Conservation (phyloP, 2,329 filamentous ascomycete species). For the Aspergillus ochraceoroseus region DNA sequence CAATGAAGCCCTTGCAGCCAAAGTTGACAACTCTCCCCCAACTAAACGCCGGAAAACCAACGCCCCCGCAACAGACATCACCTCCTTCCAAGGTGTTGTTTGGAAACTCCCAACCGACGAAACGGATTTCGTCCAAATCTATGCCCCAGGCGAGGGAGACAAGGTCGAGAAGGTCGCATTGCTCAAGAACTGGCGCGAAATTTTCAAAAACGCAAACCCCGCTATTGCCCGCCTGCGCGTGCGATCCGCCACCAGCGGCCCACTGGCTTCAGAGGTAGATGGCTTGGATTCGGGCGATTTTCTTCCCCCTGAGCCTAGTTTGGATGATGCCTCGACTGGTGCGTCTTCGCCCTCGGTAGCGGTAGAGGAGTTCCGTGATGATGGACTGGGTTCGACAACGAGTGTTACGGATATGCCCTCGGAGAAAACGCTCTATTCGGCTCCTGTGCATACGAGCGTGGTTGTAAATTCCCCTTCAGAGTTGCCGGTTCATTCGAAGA, state of each 20-base stretch:
- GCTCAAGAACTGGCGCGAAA: constrained; percentile 45
- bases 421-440: background rate
- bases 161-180: constrained; percentile 44
- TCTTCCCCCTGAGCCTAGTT: constrained; percentile 2
- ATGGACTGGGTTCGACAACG: background rate
- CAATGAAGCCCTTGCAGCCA: too few relatives aligned
- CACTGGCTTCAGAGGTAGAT: constrained; percentile 3
- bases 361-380: constrained; percentile 4
- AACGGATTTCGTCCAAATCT: constrained; percentile 26
- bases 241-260: too few relatives aligned
- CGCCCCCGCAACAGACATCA: constrained; percentile 19
- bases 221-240: constrained; percentile 25
- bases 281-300: background rate
- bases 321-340: background rate
- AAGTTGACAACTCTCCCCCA: constrained; percentile 2
- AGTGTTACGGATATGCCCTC: background rate
- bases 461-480: background rate
- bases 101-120: constrained; percentile 35
- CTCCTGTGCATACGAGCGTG: constrained; percentile 1
- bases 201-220: constrained; percentile 39
- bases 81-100: constrained; percentile 39
- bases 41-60: constrained; percentile 11
- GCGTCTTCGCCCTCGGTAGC: constrained; percentile 3
- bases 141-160: constrained; percentile 40
- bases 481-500: background rate